Evolutionary conservation across 2,329 filamentous ascomycete genomes (phyloP).

Genomic region (Neopestalotiopsis sp.): DNA sequence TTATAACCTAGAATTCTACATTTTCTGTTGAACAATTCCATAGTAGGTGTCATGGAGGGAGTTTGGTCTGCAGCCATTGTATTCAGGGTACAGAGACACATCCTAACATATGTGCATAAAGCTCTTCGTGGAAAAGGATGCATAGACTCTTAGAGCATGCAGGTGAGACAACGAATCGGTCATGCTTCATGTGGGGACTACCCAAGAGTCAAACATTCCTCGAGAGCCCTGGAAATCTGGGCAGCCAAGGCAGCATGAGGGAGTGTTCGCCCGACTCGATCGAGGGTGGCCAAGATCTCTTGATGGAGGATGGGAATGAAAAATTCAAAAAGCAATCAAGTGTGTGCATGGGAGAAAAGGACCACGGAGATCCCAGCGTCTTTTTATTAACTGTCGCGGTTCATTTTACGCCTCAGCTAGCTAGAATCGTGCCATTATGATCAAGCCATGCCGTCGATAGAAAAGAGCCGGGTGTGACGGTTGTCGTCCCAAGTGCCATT

Average conservation of each 20-base stretch:
- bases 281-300: not conserved
- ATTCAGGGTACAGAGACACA: not conserved
- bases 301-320: not conserved
- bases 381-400: not conserved
- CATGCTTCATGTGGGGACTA: not conserved
- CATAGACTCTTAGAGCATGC: not conserved
- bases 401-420: slow-evolving; percentile 2
- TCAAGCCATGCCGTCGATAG: not conserved
- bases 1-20: not conserved
- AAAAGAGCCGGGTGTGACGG: not conserved
- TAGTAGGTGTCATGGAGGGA: not conserved
- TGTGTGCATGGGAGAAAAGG: not conserved
- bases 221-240: not conserved
- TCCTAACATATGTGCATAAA: too few species aligned
- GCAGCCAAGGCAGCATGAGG: not conserved
- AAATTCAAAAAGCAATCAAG: not conserved
- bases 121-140: too few species aligned
- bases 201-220: not conserved
- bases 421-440: not conserved
- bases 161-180: not conserved
- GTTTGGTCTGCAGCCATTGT: not conserved
- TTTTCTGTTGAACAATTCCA: not conserved
- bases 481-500: not conserved
- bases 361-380: not conserved
- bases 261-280: not conserved